phyloP scores from a whole-genome alignment of 306 rosid genomes.

The Vigna hirtella region DNA sequence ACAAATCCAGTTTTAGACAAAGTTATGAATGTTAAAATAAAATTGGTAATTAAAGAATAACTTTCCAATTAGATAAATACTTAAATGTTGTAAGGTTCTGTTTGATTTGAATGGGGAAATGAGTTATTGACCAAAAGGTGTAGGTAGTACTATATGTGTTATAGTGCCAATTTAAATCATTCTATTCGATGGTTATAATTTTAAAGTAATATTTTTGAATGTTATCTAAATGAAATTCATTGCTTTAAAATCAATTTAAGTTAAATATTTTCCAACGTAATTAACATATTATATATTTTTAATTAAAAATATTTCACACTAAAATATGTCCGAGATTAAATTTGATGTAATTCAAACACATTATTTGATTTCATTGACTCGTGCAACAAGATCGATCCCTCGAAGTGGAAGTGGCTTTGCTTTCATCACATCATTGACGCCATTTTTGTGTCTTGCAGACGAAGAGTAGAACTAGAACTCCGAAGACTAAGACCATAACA shows the following conservation, averaged over 20 bases:
- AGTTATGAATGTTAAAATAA: neutral
- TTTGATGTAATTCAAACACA: neutral
- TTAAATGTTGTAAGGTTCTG: no score
- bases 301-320: neutral
- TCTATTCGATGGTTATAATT: neutral
- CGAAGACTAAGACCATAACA: neutral
- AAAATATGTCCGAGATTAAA: neutral
- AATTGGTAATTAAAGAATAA: no score
- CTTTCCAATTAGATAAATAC: no score
- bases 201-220: neutral
- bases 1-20: neutral
- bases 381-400: neutral
- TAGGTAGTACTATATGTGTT: no score
- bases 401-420: neutral
- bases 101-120: no score
- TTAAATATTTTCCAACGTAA: no score
- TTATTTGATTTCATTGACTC: neutral
- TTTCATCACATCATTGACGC: conserved; percentile 19
- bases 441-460: neutral
- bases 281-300: neutral
- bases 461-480: neutral
- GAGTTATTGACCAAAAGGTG: no score
- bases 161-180: no score
- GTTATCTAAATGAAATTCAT: no score
- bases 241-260: no score